Conservation (phyloP, 73 alveolate species). For the Uronychia binucleata region DNA sequence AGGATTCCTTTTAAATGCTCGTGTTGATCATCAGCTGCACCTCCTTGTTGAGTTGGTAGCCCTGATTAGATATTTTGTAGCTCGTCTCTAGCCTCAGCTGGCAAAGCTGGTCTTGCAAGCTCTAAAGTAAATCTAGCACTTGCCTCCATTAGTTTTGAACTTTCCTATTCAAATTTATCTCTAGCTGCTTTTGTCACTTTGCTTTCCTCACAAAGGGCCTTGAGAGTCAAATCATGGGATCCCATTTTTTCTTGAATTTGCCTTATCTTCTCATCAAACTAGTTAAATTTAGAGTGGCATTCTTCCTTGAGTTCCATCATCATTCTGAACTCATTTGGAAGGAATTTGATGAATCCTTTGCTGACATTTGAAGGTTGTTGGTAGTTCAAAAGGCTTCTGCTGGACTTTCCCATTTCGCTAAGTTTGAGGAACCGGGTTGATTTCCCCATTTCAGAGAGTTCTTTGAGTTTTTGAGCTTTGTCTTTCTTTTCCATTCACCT, state of each 20-base stretch:
- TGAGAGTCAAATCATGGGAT: not conserved
- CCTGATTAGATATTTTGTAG: not conserved
- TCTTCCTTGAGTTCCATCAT: not conserved
- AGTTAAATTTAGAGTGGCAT: not conserved
- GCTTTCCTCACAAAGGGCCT: not conserved
- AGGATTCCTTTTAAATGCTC: not conserved
- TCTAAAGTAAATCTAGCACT: not conserved
- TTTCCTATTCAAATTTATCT: not conserved
- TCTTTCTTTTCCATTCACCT: too few relatives aligned
- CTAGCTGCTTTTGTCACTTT: not conserved
- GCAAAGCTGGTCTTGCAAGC: not conserved
- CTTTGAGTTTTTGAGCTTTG: too few relatives aligned
- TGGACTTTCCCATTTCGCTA: not conserved
- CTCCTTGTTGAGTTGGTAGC: not conserved
- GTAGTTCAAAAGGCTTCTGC: not conserved
- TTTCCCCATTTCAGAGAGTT: too few relatives aligned
- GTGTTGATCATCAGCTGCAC: not conserved
- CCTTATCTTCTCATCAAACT: not conserved
- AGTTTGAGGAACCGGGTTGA: too few relatives aligned
- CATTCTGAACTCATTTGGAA: not conserved
- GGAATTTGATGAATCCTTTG: not conserved
- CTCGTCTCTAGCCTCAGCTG: not conserved
- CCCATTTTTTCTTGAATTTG: not conserved
- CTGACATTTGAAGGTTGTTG: not conserved
- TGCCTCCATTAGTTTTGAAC: not conserved